A percentile compares a stretch with the other conserved stretches of the same genome.
Conservation (phyloP, 1,284 basidiomycete genomes). For the Ustilago bromivora region DNA sequence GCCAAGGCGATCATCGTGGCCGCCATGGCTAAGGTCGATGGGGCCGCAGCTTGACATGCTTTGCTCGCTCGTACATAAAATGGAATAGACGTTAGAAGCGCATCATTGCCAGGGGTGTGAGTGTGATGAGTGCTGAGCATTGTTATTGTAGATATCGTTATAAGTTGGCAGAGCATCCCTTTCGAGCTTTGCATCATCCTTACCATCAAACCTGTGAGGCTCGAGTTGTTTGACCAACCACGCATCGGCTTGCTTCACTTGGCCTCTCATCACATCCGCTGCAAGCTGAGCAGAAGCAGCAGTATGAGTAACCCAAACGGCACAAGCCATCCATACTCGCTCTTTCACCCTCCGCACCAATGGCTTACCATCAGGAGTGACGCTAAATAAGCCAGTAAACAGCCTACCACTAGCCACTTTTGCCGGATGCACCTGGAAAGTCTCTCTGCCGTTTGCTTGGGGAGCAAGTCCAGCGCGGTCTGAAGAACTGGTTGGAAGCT, state of each 20-base stretch:
- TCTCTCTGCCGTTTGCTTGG: background rate
- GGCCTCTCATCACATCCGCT: slow-evolving; percentile 7
- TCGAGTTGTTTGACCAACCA: slow-evolving; percentile 9
- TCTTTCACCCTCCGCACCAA: slow-evolving; percentile 5
- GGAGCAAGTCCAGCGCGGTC: background rate
- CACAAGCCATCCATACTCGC: slow-evolving; percentile 12
- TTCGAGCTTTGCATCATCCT: background rate
- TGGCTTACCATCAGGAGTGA: slow-evolving; percentile 24
- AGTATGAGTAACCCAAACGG: slow-evolving; percentile 22
- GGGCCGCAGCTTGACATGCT: background rate
- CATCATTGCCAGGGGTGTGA: background rate
- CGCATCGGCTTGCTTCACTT: background rate
- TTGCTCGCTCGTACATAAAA: background rate
- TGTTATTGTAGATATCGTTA: slow-evolving; percentile 30
- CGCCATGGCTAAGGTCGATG: slow-evolving; percentile 28
- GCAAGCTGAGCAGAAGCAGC: slow-evolving; percentile 17
- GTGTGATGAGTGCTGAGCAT: slow-evolving; percentile 1
- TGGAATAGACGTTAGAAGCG: background rate
- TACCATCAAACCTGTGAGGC: slow-evolving; percentile 10
- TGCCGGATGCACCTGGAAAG: background rate
- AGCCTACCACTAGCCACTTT: background rate
- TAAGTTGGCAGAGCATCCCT: slow-evolving; percentile 9
- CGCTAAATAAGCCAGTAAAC: slow-evolving; percentile 25
- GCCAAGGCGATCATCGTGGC: slow-evolving; percentile 34
- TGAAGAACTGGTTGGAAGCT: slow-evolving; percentile 8